A percentile compares a stretch with the other conserved stretches of the same genome.
phyloP scores from a whole-genome alignment of 23 red algal genomes.

The Gracilariopsis chorda region DNA sequence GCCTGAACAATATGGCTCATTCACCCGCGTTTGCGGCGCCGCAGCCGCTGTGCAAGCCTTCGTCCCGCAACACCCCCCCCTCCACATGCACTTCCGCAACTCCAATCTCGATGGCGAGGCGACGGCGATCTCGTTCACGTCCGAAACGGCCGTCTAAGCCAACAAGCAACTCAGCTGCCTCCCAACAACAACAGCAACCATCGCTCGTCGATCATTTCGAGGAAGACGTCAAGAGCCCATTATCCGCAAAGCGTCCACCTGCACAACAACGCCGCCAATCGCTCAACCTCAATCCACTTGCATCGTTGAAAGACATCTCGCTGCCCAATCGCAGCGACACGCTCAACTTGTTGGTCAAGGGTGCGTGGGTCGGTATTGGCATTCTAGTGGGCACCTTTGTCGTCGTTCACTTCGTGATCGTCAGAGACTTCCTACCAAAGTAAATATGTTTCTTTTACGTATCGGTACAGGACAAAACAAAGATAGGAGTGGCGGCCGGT shows the following conservation, averaged over 20 bases:
- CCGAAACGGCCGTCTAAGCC: no score
- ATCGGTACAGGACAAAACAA: no score
- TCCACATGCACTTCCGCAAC: no score
- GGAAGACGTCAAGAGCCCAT: not conserved
- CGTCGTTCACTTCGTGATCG: constrained; percentile 41
- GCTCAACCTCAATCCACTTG: not conserved
- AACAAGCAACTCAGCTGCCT: no score
- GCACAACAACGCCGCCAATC: not conserved
- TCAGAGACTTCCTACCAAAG: constrained; percentile 28
- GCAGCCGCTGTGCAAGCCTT: no score
- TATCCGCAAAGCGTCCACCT: not conserved
- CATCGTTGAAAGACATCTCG: not conserved
- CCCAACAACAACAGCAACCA: not conserved
- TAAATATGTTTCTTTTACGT: not conserved
- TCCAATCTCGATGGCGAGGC: not conserved
- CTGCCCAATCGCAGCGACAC: not conserved
- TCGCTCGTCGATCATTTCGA: not conserved
- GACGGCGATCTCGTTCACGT: not conserved
- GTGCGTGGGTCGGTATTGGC: constrained; percentile 37
- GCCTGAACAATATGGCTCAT: no score
- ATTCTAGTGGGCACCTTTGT: constrained; percentile 23
- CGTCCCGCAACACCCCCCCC: no score
- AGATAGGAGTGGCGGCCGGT: no score
- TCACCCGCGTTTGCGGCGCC: no score
- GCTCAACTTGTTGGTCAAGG: constrained; percentile 33